These are phyloP conservation scores for Henckelia pumila DNA, from an alignment of 257 asterid genomes.

Conservation along the genomic window DNA sequence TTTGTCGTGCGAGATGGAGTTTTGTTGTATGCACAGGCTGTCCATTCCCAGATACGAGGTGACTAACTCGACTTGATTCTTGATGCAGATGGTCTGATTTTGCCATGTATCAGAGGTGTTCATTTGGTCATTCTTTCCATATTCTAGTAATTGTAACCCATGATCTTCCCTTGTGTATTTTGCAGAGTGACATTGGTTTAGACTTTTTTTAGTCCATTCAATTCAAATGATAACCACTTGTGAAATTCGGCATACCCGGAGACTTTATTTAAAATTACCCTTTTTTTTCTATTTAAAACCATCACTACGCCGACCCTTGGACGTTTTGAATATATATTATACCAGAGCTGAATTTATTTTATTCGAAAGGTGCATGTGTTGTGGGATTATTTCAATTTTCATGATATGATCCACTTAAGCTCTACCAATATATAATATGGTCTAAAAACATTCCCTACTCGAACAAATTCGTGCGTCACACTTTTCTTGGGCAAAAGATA, in stretches of 20 bases:
- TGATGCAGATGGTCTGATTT: constrained; percentile 12
- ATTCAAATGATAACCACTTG: background rate
- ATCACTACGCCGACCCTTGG: background rate
- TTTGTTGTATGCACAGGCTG: constrained; percentile 30
- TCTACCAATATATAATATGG: background rate
- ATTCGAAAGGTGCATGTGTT: background rate
- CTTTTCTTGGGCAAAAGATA: background rate
- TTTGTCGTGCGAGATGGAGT: constrained; percentile 14
- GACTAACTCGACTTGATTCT: background rate
- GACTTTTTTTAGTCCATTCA: background rate
- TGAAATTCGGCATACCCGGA: too few species aligned
- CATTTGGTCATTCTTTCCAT: background rate
- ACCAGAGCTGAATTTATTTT: background rate
- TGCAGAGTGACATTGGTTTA: background rate
- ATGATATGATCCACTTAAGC: background rate
- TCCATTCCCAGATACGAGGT: constrained; percentile 25
- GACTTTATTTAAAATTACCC: too few species aligned
- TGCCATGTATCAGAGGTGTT: background rate
- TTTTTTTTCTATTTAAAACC: background rate
- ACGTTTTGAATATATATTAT: background rate
- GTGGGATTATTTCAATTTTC: background rate
- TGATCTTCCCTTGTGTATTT: constrained; percentile 1
- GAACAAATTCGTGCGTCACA: background rate
- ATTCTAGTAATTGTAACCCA: background rate
- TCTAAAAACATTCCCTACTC: background rate